phyloP scores from a whole-genome alignment of 805 yeast species.

The Jamesozyma jinghongensis region DNA sequence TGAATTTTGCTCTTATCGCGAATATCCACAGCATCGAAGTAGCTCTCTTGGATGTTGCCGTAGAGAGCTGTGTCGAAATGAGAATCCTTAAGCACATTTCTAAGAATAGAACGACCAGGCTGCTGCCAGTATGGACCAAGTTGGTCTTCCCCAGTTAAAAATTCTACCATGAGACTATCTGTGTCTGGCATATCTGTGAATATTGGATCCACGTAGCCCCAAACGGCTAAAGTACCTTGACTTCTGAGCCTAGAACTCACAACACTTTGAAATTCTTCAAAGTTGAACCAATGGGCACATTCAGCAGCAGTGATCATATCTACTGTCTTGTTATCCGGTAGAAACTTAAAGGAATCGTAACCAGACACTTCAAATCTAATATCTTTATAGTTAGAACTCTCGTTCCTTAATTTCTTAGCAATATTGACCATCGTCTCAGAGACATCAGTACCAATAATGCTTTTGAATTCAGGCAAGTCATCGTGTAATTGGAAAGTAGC shows the following conservation, averaged over 20 bases:
- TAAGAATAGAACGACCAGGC: constrained; percentile 59
- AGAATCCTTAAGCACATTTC: constrained; percentile 30
- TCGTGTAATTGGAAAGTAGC: constrained; percentile 43
- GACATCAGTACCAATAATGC: constrained; percentile 55
- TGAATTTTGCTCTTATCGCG: constrained; percentile 2
- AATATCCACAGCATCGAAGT: constrained; percentile 17
- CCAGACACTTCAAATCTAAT: constrained; percentile 27
- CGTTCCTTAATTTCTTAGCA: constrained; percentile 30
- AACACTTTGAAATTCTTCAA: constrained; percentile 42
- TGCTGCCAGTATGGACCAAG: constrained; percentile 73
- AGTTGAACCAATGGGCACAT: constrained; percentile 79
- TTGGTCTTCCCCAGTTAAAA: constrained; percentile 39
- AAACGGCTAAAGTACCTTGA: constrained; percentile 62
- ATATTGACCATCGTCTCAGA: constrained; percentile 46
- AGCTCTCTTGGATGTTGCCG: constrained; percentile 31
- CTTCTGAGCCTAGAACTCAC: constrained; percentile 42
- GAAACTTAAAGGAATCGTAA: constrained; percentile 13
- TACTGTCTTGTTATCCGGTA: constrained; percentile 15
- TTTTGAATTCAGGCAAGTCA: constrained; percentile 28
- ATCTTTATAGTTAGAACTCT: constrained; percentile 1
- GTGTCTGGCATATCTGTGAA: constrained; percentile 45
- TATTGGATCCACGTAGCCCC: constrained; percentile 73
- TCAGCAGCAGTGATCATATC: constrained; percentile 76
- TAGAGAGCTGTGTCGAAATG: constrained; percentile 27
- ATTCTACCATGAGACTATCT: constrained; percentile 43